These are phyloP conservation scores for Penicillium flavigenum DNA, from an alignment of 495 filamentous ascomycete species.

Conservation along the genomic window DNA sequence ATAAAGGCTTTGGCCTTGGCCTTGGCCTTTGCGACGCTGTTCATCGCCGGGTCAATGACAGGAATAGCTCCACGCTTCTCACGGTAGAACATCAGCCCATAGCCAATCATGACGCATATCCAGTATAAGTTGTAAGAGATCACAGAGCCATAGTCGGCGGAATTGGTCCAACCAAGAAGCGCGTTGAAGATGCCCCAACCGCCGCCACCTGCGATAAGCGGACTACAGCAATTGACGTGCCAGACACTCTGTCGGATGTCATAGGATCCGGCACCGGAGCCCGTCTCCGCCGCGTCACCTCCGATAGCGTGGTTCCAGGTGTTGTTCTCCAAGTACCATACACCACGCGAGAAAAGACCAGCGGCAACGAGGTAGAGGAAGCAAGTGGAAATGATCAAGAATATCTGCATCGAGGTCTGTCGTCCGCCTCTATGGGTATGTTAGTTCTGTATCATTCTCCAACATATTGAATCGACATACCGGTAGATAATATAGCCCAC, in stretches of 20 bases:
- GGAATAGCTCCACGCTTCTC: slow-evolving; percentile 27
- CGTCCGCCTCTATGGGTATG: slow-evolving; percentile 53
- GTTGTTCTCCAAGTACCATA: slow-evolving; percentile 70
- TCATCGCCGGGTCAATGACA: slow-evolving; percentile 24
- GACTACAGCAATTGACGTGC: slow-evolving; percentile 90
- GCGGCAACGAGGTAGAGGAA: slow-evolving; percentile 85
- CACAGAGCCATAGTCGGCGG: slow-evolving; percentile 75
- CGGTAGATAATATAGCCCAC: slow-evolving; percentile 76
- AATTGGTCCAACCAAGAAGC: slow-evolving; percentile 79
- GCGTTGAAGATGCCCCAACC: slow-evolving; percentile 94
- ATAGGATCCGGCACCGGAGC: slow-evolving; percentile 81
- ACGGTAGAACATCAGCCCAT: slow-evolving; percentile 27
- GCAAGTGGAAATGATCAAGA: slow-evolving; percentile 78
- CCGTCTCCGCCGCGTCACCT: slow-evolving; percentile 71
- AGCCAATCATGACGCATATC: slow-evolving; percentile 44
- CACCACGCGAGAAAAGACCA: slow-evolving; percentile 72
- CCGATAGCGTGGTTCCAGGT: slow-evolving; percentile 66
- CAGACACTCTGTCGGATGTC: slow-evolving; percentile 82
- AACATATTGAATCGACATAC: slow-evolving; percentile 45
- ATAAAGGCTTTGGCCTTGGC: slow-evolving; percentile 24
- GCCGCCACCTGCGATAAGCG: slow-evolving; percentile 65
- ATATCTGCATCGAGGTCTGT: slow-evolving; percentile 67
- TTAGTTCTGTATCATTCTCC: background rate
- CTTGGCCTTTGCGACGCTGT: slow-evolving; percentile 14
- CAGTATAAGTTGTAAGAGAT: slow-evolving; percentile 90